These are phyloP conservation scores for Oryza rufipogon DNA, from an alignment of 176 grass and related monocot species.

Conservation along the genomic window DNA sequence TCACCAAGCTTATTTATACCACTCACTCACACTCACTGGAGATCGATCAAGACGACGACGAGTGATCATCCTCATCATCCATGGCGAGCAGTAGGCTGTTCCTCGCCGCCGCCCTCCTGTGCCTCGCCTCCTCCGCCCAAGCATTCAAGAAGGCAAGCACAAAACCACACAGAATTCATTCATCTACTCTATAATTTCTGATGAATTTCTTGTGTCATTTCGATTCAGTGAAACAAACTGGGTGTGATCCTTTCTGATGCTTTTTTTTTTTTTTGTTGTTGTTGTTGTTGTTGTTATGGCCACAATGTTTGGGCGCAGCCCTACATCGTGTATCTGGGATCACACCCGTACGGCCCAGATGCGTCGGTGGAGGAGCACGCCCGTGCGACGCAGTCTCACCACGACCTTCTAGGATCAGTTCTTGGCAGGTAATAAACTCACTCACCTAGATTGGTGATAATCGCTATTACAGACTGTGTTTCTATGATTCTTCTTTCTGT, in stretches of 20 bases:
- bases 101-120: constrained; percentile 25
- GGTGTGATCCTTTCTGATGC: too few species aligned
- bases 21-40: neutral
- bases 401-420: constrained; percentile 54
- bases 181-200: neutral
- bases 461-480: neutral
- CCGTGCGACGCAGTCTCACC: constrained; percentile 57
- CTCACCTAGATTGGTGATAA: neutral
- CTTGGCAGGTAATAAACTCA: constrained; percentile 59
- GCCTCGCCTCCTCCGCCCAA: neutral
- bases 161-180: neutral
- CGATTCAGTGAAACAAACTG: neutral
- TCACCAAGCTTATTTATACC: constrained; percentile 35
- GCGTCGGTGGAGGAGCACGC: constrained; percentile 40
- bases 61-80: neutral
- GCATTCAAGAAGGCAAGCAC: constrained; percentile 54
- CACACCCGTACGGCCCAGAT: constrained; percentile 45
- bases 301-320: constrained; percentile 46
- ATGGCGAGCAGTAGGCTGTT: constrained; percentile 33
- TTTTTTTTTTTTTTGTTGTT: too few species aligned
- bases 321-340: constrained; percentile 86
- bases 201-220: neutral
- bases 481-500: neutral
- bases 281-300: neutral
- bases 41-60: neutral